Percentiles rank a stretch among this genome's conserved stretches.
phyloP scores from a whole-genome alignment of 2,329 filamentous ascomycete genomes.

The Cryphonectria nitschkei region DNA sequence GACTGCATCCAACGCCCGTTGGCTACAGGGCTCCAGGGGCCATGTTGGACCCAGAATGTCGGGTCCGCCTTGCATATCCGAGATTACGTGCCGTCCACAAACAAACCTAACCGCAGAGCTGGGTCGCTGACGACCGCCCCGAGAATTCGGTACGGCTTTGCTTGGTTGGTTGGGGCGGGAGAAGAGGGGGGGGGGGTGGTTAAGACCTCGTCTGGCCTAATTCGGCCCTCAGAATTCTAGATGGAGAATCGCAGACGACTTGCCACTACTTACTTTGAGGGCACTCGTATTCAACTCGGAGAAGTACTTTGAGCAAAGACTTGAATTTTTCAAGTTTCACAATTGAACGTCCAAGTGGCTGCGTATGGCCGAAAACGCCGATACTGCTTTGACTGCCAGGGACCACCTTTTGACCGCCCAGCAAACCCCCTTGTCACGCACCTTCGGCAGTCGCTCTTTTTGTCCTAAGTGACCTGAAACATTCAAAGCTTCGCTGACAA shows the following conservation, averaged over 20 bases:
- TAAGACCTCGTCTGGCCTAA: not conserved
- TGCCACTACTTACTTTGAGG: not conserved
- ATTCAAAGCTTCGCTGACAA: not conserved
- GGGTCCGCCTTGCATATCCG: slow-evolving; percentile 27
- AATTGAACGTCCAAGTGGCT: not conserved
- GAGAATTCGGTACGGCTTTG: not conserved
- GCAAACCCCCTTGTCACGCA: slow-evolving; percentile 2
- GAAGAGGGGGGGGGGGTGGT: too few relatives aligned
- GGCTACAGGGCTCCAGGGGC: slow-evolving; percentile 10
- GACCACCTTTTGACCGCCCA: not conserved
- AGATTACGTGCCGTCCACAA: slow-evolving; percentile 21
- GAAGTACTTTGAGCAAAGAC: not conserved
- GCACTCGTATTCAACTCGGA: not conserved
- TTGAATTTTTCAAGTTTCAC: not conserved
- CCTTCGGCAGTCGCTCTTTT: not conserved
- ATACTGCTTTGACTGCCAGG: not conserved
- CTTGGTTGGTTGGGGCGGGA: not conserved
- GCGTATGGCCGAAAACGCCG: slow-evolving; percentile 9
- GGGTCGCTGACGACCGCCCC: slow-evolving; percentile 15
- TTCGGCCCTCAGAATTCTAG: not conserved
- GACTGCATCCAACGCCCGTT: slow-evolving; percentile 22
- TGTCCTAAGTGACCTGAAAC: not conserved
- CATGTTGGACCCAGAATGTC: slow-evolving; percentile 11
- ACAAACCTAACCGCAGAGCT: slow-evolving; percentile 29
- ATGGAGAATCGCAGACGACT: not conserved